phyloP scores from a whole-genome alignment of 345 rosid genomes.

The Acer yangbiense region DNA sequence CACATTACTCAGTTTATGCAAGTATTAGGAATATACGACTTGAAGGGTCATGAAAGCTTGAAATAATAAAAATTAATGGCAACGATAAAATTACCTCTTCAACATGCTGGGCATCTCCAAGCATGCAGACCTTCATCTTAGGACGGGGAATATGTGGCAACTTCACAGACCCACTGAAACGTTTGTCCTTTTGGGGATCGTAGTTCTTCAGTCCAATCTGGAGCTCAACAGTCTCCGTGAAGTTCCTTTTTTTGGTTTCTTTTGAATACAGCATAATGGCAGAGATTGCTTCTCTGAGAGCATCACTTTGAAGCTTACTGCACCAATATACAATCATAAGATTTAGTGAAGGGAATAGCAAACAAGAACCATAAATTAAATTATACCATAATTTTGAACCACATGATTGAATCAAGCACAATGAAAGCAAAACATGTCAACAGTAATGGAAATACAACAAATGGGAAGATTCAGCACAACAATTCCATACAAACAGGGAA shows the following conservation, averaged over 20 bases:
- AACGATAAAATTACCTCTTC: constrained; percentile 57
- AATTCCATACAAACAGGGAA: not conserved
- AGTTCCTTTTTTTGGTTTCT: constrained; percentile 69
- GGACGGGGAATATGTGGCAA: constrained; percentile 94
- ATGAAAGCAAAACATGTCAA: not conserved
- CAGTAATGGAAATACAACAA: no score
- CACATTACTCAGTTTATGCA: no score
- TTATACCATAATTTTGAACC: not conserved
- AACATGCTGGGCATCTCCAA: constrained; percentile 93
- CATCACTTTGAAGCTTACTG: constrained; percentile 95
- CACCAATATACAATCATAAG: not conserved
- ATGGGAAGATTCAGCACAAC: not conserved
- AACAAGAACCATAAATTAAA: not conserved
- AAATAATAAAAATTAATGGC: not conserved
- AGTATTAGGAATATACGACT: not conserved
- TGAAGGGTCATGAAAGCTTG: not conserved
- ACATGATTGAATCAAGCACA: not conserved
- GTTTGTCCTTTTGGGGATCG: constrained; percentile 92
- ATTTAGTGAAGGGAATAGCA: not conserved
- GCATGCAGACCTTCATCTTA: constrained; percentile 95
- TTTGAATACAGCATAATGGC: constrained; percentile 45
- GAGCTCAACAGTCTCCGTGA: constrained; percentile 87
- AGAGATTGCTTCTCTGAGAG: constrained; percentile 81
- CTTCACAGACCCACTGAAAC: constrained; percentile 92
- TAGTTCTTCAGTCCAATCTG: constrained; percentile 96